These are phyloP conservation scores for Candida methanosorbosa DNA, from an alignment of 805 yeast genomes.

Conservation along the genomic window DNA sequence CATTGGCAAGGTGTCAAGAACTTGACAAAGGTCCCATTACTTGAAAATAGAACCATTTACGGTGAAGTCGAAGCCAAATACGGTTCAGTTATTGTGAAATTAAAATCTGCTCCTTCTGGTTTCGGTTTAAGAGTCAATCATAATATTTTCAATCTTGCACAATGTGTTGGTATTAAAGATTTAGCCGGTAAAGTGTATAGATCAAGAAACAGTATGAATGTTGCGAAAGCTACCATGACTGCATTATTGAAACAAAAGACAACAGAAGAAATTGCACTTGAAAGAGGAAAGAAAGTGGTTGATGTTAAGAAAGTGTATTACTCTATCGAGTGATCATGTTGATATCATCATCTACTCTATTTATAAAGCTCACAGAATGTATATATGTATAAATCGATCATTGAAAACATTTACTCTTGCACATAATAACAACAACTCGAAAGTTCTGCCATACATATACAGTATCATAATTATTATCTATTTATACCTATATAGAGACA, in stretches of 20 bases:
- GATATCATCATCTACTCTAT: not conserved
- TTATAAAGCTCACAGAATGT: not conserved
- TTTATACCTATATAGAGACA: not conserved
- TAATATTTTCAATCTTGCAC: slow-evolving; percentile 82
- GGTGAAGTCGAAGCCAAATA: slow-evolving; percentile 76
- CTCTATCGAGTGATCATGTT: slow-evolving; percentile 15
- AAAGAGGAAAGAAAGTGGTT: slow-evolving; percentile 90
- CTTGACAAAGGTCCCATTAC: slow-evolving; percentile 71
- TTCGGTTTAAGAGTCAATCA: slow-evolving; percentile 90
- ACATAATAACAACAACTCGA: not conserved
- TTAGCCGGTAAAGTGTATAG: slow-evolving; percentile 85
- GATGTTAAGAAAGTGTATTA: slow-evolving; percentile 90
- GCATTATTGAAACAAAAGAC: slow-evolving; percentile 75
- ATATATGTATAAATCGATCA: not conserved
- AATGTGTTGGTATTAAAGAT: slow-evolving; percentile 90
- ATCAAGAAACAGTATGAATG: slow-evolving; percentile 92
- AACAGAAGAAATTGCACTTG: slow-evolving; percentile 79
- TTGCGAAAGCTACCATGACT: slow-evolving; percentile 80
- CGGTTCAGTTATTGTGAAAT: slow-evolving; percentile 77
- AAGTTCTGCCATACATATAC: no score
- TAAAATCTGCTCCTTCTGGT: slow-evolving; percentile 88
- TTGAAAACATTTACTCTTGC: not conserved
- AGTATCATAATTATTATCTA: not conserved
- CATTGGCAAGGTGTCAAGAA: slow-evolving; percentile 92
- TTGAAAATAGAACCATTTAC: slow-evolving; percentile 84